These are phyloP conservation scores for Lablab purpureus DNA, from an alignment of 306 rosid species.

Conservation along the genomic window DNA sequence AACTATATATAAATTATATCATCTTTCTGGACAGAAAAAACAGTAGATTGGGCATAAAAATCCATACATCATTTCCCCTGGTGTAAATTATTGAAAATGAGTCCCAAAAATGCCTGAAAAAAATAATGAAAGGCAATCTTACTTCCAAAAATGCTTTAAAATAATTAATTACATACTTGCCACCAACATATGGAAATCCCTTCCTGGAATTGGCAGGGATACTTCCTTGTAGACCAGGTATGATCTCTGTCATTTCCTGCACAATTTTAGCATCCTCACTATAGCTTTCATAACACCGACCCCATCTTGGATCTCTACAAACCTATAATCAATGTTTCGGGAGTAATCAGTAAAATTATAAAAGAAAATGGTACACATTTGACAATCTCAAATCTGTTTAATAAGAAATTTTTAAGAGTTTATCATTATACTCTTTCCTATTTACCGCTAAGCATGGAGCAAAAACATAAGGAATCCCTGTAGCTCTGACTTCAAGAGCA, in stretches of 20 bases:
- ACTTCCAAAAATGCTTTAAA: background rate
- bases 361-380: slow-evolving; percentile 21
- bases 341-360: slow-evolving; percentile 37
- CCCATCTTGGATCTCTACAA: slow-evolving; percentile 99
- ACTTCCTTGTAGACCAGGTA: slow-evolving; percentile 90
- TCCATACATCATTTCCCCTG: background rate
- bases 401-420: slow-evolving; percentile 32
- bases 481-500: slow-evolving; percentile 94
- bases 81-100: background rate
- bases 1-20: background rate
- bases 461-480: slow-evolving; percentile 89
- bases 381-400: slow-evolving; percentile 28
- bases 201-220: slow-evolving; percentile 66
- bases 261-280: slow-evolving; percentile 90
- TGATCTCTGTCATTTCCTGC: slow-evolving; percentile 81
- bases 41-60: slow-evolving; percentile 9
- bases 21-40: background rate
- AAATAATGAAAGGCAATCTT: slow-evolving; percentile 14
- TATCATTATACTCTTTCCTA: slow-evolving; percentile 26
- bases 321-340: slow-evolving; percentile 64
- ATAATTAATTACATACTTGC: slow-evolving; percentile 67
- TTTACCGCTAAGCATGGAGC: slow-evolving; percentile 98
- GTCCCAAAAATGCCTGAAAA: background rate
- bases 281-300: slow-evolving; percentile 97
- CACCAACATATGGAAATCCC: slow-evolving; percentile 85